A percentile compares a stretch with the other conserved stretches of the same genome.
Conservation (phyloP, 257 asterid species). For the Solanum neorickii region DNA sequence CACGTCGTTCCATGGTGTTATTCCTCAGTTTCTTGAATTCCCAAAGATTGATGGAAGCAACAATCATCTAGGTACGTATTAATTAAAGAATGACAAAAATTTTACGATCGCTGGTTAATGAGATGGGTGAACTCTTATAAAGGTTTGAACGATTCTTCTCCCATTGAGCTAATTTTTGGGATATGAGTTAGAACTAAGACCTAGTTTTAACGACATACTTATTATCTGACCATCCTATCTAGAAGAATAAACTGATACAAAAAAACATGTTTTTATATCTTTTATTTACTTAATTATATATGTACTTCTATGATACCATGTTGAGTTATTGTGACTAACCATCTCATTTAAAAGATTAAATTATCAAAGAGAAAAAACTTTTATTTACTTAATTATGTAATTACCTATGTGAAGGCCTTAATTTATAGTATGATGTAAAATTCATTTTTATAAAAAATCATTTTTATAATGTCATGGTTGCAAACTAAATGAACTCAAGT, state of each 20-base stretch:
- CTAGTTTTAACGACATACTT: not conserved
- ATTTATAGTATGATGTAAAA: no score
- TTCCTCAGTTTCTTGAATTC: constrained; percentile 33
- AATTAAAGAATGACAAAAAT: no score
- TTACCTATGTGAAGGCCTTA: not conserved
- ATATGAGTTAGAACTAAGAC: no score
- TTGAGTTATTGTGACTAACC: no score
- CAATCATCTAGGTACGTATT: not conserved
- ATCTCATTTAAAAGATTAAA: no score
- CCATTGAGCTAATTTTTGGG: no score
- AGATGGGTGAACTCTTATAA: no score
- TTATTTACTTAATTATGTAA: not conserved
- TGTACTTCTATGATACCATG: no score
- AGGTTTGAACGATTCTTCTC: no score
- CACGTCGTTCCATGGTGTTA: constrained; percentile 7
- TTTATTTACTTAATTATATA: no score
- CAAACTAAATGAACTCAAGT: not conserved
- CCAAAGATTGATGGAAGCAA: constrained; percentile 25
- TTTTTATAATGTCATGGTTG: not conserved
- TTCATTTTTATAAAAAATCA: no score
- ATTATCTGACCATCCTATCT: not conserved
- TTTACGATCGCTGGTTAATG: no score
- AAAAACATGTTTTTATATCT: not conserved
- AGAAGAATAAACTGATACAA: not conserved
- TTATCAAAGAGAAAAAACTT: not conserved